These are phyloP conservation scores for Acorus calamus DNA, from an alignment of 106 monocot genomes.

Conservation along the genomic window DNA sequence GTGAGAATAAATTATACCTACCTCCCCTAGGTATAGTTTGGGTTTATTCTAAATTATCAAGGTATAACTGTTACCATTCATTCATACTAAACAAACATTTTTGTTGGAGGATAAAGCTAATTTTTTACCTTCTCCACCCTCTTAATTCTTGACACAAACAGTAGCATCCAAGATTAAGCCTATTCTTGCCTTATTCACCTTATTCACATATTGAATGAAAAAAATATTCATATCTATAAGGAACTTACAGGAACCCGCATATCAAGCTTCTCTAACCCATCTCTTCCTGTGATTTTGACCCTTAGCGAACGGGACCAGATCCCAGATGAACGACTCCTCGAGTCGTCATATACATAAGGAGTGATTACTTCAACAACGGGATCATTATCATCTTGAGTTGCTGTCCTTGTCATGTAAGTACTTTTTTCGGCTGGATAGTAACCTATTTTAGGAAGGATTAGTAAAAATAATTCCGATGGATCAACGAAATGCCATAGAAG, in stretches of 20 bases:
- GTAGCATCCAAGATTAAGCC: no score
- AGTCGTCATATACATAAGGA: conserved; percentile 46
- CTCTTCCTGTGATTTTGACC: conserved; percentile 78
- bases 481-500: background rate
- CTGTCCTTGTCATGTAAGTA: conserved; percentile 3
- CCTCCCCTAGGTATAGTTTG: no score
- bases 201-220: no score
- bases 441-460: conserved; percentile 13
- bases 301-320: conserved; percentile 74
- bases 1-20: no score
- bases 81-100: no score
- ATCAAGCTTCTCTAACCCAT: conserved; percentile 78
- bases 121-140: no score
- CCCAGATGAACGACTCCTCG: conserved; percentile 27
- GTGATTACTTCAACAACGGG: conserved; percentile 71
- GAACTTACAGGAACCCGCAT: conserved; percentile 73
- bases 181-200: no score
- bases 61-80: no score
- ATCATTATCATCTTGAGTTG: conserved; percentile 19
- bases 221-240: no score
- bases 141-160: no score
- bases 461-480: background rate
- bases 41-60: no score
- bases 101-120: no score
- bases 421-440: conserved; percentile 17